phyloP scores from a whole-genome alignment of 345 rosid genomes.

The Hirschfeldia incana region DNA sequence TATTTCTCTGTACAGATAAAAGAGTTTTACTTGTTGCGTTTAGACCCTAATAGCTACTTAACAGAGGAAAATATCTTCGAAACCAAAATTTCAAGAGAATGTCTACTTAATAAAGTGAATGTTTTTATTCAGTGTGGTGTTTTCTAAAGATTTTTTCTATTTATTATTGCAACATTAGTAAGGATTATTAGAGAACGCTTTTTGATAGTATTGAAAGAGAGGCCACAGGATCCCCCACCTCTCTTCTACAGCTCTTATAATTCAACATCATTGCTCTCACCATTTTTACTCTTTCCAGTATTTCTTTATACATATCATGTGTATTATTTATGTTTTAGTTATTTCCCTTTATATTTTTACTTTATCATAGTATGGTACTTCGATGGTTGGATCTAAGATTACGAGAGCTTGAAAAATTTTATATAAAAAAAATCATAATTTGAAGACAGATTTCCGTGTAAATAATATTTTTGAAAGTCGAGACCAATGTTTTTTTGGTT shows the following conservation, averaged over 20 bases:
- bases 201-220: conserved; percentile 12
- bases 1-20: neutral
- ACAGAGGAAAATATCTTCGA: neutral
- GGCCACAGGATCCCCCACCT: conserved; percentile 19
- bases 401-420: too few species aligned
- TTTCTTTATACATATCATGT: neutral
- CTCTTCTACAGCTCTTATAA: conserved; percentile 16
- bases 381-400: too few species aligned
- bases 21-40: neutral
- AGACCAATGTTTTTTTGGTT: too few species aligned
- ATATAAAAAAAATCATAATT: too few species aligned
- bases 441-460: too few species aligned
- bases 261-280: conserved; percentile 34
- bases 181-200: neutral
- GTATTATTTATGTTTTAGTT: neutral
- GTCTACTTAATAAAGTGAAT: neutral
- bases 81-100: neutral
- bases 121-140: neutral
- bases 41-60: neutral
- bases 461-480: too few species aligned
- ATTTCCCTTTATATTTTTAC: neutral
- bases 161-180: neutral
- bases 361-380: neutral
- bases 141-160: neutral
- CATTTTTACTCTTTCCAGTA: conserved; percentile 26